phyloP scores from a whole-genome alignment of 257 asterid genomes.

The Capsicum pubescens region DNA sequence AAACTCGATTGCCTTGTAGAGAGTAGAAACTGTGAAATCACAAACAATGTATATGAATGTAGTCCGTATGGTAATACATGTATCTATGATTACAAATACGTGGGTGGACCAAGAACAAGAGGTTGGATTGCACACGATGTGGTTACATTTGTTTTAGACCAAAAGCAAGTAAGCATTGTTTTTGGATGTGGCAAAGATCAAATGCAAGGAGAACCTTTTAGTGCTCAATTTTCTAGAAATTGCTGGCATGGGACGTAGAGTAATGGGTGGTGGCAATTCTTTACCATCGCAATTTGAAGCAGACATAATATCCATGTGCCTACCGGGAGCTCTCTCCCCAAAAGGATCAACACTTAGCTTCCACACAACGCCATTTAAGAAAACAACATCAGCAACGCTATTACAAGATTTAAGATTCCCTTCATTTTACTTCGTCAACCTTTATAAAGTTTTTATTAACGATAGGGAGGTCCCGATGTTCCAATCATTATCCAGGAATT shows the following conservation, averaged over 20 bases:
- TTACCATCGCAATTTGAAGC: background rate
- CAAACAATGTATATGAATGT: background rate
- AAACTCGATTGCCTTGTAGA: too few relatives aligned
- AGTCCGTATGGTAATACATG: background rate
- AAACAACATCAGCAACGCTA: background rate
- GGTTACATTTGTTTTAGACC: background rate
- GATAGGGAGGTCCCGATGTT: background rate
- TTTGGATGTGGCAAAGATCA: background rate
- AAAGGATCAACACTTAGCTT: background rate
- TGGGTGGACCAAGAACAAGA: background rate
- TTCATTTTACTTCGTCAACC: background rate
- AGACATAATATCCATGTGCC: background rate
- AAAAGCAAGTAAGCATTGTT: too few relatives aligned
- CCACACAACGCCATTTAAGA: background rate
- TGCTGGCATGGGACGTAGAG: background rate
- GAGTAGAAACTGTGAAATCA: too few relatives aligned
- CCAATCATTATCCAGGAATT: background rate
- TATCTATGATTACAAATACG: background rate
- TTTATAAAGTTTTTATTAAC: background rate
- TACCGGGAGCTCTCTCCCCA: background rate
- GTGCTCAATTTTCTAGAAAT: background rate
- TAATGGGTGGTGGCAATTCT: background rate
- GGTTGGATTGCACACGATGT: background rate
- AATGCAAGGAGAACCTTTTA: background rate
- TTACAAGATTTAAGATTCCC: background rate